Percentiles rank a stretch among this genome's conserved stretches.
Evolutionary conservation across 805 yeast genomes (phyloP).

Genomic region (Kodamaea laetipori): DNA sequence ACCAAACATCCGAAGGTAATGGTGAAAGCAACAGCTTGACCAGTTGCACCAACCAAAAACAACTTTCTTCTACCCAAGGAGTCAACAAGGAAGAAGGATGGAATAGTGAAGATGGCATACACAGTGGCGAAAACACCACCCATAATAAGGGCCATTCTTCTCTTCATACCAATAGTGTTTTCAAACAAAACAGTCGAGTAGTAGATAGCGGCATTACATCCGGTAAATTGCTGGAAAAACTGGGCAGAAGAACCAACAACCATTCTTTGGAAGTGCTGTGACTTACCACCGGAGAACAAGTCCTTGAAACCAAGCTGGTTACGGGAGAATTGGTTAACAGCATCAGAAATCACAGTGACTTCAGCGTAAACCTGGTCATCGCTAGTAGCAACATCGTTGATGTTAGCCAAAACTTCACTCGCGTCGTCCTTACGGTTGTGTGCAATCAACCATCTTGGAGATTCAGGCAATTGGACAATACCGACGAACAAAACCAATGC

Average conservation of each 20-base stretch:
- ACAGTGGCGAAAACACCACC: conserved; percentile 68
- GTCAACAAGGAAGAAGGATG: conserved; percentile 46
- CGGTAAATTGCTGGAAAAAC: conserved; percentile 71
- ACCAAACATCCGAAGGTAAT: conserved; percentile 46
- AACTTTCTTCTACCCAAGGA: conserved; percentile 48
- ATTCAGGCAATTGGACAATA: conserved; percentile 56
- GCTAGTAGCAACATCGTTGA: conserved; percentile 39
- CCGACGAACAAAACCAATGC: conserved; percentile 45
- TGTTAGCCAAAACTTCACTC: conserved; percentile 41
- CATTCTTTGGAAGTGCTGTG: conserved; percentile 64
- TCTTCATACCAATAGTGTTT: conserved; percentile 49
- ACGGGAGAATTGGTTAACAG: conserved; percentile 50
- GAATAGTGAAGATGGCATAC: conserved; percentile 54
- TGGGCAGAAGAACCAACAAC: conserved; percentile 65
- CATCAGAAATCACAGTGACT: conserved; percentile 47
- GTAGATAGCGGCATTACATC: conserved; percentile 71
- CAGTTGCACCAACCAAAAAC: conserved; percentile 44
- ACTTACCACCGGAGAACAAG: conserved; percentile 52
- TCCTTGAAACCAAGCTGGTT: conserved; percentile 49
- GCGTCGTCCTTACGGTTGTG: conserved; percentile 56
- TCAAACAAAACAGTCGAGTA: conserved; percentile 61
- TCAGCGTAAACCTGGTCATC: conserved; percentile 46
- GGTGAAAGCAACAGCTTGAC: conserved; percentile 44
- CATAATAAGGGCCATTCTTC: conserved; percentile 57
- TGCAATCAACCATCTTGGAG: conserved; percentile 71